Evolutionary conservation across 768 basidiomycete species (phyloP), one percentile per base, ranked within the genome.

Genomic region (Auricularia sp.): DNA sequence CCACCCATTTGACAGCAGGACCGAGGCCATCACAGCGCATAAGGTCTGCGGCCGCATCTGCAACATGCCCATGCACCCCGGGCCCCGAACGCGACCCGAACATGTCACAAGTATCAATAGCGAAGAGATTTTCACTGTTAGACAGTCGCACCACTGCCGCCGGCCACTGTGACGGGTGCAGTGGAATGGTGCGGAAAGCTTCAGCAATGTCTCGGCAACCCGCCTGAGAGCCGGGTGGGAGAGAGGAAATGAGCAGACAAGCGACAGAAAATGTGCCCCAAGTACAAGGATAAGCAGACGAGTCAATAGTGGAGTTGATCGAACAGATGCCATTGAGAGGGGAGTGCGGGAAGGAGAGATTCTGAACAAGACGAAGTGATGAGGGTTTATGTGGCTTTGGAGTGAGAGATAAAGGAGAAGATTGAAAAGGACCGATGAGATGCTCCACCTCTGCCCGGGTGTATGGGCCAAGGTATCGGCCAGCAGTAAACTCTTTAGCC

Each of bases 251-350:
- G 34, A 76, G 64, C 13, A 72, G 64, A 29, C 68, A 75, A 0
- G 79, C 65, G 0, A 72, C 70, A 0, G 68, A 62, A 59, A 82
- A 82, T 0, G 79, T 81, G 1, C 78, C 79, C 80, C 79, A 82
- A 0, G 76, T 77, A 69, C 77, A 79, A 0, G 80, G 80, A 65
- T 76, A 74, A 14, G 67, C 13, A n/a, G 70, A 63, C 0, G 77
- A 68, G 42, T 77, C 59, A 11, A 82, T 76, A 3, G n/a, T 10
- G 1, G 59, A 70, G 65, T 77, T 77, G 56, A 77, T 73, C 0
- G 75, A 76, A 1, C 16, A 51, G 21, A 51, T 16, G 18, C 47
- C 47, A 18, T 51, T 51, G 18, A 16, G 47, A 16, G 45, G 47
- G 4, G 24, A 42, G 2, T 58, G 68, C 0, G 76, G 77, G 44